A percentile compares a stretch with the other conserved stretches of the same genome.
Evolutionary conservation across 495 filamentous ascomycete genomes (phyloP).

Genomic region (Lichina pygmaea): DNA sequence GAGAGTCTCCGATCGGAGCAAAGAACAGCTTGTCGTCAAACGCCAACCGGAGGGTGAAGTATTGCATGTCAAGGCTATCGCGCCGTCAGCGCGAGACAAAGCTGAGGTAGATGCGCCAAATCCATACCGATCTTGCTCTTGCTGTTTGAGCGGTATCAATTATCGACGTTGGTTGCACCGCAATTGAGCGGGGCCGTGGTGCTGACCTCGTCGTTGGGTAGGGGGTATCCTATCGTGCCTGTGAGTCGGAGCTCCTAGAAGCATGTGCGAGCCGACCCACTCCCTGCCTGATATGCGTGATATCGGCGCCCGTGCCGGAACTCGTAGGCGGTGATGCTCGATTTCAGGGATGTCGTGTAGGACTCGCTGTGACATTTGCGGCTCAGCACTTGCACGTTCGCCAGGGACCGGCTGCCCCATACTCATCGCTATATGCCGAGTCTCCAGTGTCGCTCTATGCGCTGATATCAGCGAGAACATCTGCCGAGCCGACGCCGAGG

Average conservation of each 20-base stretch:
- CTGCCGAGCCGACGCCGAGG: too few species aligned
- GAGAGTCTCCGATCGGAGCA: conserved; percentile 25
- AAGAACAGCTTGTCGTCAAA: conserved; percentile 29
- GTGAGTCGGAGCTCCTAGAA: neutral
- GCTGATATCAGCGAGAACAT: too few species aligned
- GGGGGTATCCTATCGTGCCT: neutral
- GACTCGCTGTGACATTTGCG: neutral
- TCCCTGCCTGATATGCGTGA: neutral
- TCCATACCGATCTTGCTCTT: neutral
- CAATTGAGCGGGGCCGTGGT: neutral
- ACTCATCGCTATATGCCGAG: conserved; percentile 1
- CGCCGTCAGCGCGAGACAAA: conserved; percentile 18
- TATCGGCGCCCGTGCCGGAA: conserved; percentile 1
- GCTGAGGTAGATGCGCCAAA: neutral
- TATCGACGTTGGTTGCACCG: neutral
- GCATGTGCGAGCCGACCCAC: neutral
- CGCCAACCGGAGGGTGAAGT: conserved; percentile 28
- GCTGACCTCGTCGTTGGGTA: conserved; percentile 1
- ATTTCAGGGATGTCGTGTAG: neutral
- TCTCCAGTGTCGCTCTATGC: neutral
- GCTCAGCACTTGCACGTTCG: too few species aligned
- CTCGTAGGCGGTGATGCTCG: neutral
- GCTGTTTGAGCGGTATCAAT: neutral
- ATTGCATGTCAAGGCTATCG: conserved; percentile 42
- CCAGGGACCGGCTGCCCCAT: too few species aligned